Base-by-base conservation (phyloP, 1,139 yeast genomes). In the Diutina pseudorugosa region DNA sequence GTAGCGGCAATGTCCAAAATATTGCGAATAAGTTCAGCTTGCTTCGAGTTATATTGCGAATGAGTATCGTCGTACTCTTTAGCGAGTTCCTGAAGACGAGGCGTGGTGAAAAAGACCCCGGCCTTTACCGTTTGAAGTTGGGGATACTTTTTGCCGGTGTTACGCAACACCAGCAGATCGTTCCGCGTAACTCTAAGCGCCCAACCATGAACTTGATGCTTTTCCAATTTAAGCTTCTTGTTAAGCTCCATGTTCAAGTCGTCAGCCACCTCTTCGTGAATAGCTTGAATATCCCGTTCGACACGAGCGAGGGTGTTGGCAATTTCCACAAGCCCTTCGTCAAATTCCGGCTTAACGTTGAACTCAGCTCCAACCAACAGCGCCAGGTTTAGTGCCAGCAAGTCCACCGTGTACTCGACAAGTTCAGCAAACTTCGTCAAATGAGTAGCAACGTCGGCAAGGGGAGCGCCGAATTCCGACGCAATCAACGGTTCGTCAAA, bases 61-160 rank as follows among this genome's bases (percentile, higher is more conserved):
- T 82, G 81, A 21, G 84, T 72, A 50, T 79, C 79, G 12, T 71
- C 68, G 60, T 82, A 84, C 55, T 82, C 80, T 50, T 72, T 71
- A 8, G 91, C 80, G 48, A 84, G 71, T n/a, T 72, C 69, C 48
- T 79, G 75, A 57, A 93, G 71, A 57, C 76, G 75, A 45, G 72
- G 68, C 2, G 95, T 88, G 6, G 96, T 88, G 70, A 93, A 93
- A 65, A 76, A 89, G 1, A 91, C 93, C 54, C 98, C 98, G 1
- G 96, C 95, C 65, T 93, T 93, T 41, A 89, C 95, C 0, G 98
- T 90, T 53, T 90, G 88, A 40, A 91, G 72, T 64, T 93, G 97
- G 52, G 76, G 75, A 63, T 85, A 93, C 51, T 77, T 75, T 47
- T 73, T 73, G 43, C 75, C 76, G 8, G 68, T 60, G 45, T 82